Percentiles rank a stretch among this genome's conserved stretches.
phyloP scores from a whole-genome alignment of 2,329 filamentous ascomycete genomes.

The Epichloe baconii region DNA sequence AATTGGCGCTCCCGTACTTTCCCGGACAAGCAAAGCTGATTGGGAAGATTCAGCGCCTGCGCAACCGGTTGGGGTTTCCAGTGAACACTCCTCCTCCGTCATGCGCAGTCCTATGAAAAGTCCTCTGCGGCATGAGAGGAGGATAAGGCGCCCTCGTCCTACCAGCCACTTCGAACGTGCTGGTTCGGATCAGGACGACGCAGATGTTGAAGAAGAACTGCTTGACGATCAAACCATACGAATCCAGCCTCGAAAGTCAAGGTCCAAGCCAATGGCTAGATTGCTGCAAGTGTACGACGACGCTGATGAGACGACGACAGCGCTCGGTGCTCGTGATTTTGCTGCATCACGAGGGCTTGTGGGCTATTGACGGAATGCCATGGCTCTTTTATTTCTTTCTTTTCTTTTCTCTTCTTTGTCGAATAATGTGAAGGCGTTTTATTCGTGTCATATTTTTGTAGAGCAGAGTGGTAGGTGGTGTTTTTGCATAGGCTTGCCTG shows the following conservation, averaged over 20 bases:
- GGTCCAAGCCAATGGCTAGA: conserved; percentile 3
- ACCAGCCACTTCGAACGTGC: not conserved
- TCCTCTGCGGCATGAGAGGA: conserved; percentile 2
- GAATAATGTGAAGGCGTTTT: not conserved
- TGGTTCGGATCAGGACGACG: conserved; percentile 8
- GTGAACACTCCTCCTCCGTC: not conserved
- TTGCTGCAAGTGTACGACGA: conserved; percentile 21
- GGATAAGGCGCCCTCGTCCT: not conserved
- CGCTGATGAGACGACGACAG: conserved; percentile 1
- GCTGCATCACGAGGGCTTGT: not conserved
- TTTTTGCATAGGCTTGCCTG: not conserved
- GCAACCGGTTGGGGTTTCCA: conserved; percentile 31
- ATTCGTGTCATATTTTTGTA: not conserved
- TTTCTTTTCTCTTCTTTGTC: not conserved
- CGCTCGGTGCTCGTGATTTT: not conserved
- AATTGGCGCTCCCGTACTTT: conserved; percentile 72
- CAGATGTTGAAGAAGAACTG: conserved; percentile 17
- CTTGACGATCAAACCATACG: conserved; percentile 4
- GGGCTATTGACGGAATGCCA: not conserved
- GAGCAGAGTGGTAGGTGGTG: not conserved
- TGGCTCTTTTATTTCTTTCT: too few relatives aligned
- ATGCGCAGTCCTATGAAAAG: conserved; percentile 1
- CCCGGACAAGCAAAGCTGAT: conserved; percentile 69
- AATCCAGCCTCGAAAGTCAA: conserved; percentile 10
- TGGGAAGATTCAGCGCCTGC: conserved; percentile 54